Evolutionary conservation across 2,329 filamentous ascomycete species (phyloP).

Genomic region (Diplodia sapinea): DNA sequence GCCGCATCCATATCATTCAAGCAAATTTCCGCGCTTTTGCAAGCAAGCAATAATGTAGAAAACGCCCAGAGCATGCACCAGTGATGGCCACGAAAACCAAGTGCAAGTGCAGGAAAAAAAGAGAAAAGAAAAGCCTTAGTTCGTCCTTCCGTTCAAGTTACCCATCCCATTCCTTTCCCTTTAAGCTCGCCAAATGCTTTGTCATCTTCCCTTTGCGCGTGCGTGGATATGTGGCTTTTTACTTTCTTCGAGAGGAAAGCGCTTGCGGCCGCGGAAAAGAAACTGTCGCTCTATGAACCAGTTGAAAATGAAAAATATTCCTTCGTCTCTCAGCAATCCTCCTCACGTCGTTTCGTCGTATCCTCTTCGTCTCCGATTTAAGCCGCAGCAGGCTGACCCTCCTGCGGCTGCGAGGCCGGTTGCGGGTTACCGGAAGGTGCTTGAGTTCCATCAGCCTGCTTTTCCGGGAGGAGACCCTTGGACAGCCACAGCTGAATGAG

Average conservation of each 20-base stretch:
- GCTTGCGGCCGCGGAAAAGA: constrained; percentile 18
- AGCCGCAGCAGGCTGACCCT: constrained; percentile 9
- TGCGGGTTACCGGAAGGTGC: neutral
- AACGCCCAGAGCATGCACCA: constrained; percentile 21
- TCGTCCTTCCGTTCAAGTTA: constrained; percentile 9
- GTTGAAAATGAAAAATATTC: neutral
- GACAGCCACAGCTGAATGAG: constrained; percentile 90
- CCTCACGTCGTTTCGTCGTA: neutral
- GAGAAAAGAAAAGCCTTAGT: neutral
- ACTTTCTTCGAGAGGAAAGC: constrained; percentile 12
- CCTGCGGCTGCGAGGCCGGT: constrained; percentile 19
- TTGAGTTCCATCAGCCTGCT: constrained; percentile 10
- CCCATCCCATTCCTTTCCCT: constrained; percentile 7
- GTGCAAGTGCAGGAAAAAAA: constrained; percentile 4
- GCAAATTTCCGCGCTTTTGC: constrained; percentile 10
- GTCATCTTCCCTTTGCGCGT: neutral
- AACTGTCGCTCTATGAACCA: constrained; percentile 19
- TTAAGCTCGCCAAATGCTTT: constrained; percentile 8
- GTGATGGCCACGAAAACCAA: neutral
- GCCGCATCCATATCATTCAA: neutral
- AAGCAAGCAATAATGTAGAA: neutral
- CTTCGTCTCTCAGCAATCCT: neutral
- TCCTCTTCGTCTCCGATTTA: neutral
- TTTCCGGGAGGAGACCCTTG: constrained; percentile 78
- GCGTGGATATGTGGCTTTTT: neutral